Conservation (phyloP, 306 rosid species). For the Fragaria nilgerrensis region DNA sequence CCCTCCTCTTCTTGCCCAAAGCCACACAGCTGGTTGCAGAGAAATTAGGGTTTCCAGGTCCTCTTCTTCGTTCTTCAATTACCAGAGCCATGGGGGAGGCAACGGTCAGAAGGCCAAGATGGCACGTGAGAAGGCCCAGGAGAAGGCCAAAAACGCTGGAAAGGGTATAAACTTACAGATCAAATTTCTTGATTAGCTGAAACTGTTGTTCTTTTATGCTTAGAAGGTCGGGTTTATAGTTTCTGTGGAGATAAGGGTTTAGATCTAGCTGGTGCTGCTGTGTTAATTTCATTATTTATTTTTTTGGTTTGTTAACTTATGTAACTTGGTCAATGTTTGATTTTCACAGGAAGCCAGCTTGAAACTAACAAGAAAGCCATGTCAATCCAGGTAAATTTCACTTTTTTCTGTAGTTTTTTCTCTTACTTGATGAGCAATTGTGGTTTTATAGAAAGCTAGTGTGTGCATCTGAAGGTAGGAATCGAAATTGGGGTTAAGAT, state of each 20-base stretch:
- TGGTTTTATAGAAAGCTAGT: not conserved
- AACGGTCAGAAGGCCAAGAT: constrained; percentile 52
- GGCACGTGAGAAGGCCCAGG: constrained; percentile 56
- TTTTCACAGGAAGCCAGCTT: constrained; percentile 51
- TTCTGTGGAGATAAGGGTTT: not conserved
- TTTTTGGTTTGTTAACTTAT: not conserved
- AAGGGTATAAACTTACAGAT: constrained; percentile 34
- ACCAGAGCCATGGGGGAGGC: constrained; percentile 53
- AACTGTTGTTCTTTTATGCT: not conserved
- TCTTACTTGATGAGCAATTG: not conserved
- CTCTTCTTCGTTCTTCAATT: constrained; percentile 23
- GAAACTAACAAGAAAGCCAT: constrained; percentile 53
- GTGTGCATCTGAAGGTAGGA: not conserved
- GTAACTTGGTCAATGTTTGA: not conserved
- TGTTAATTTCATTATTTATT: not conserved
- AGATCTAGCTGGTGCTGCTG: constrained; percentile 20
- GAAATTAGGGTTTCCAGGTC: constrained; percentile 56
- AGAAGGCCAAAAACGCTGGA: constrained; percentile 34
- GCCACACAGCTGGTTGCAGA: not conserved
- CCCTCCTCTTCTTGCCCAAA: not conserved
- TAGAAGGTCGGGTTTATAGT: not conserved
- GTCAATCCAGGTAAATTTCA: constrained; percentile 41
- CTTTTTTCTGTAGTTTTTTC: not conserved
- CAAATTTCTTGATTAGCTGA: not conserved
- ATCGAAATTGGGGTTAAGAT: not conserved